Base-by-base conservation (phyloP, 352 stramenopile species). In the Halophytophthora polymorphica region DNA sequence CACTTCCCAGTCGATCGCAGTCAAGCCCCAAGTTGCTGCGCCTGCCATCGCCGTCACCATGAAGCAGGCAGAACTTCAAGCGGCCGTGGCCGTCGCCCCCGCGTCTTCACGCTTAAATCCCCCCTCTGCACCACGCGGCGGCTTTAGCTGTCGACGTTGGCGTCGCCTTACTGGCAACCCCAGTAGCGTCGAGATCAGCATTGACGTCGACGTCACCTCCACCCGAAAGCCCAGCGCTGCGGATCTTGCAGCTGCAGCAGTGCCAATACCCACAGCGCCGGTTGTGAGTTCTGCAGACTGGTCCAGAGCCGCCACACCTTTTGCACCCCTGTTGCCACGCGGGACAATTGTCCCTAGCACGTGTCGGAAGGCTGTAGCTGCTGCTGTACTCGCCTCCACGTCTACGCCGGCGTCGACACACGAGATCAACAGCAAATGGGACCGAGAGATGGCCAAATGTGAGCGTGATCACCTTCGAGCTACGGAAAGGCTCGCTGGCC, bases 71-170 rank as follows among this genome's bases (percentile, higher is more conserved):
- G 40, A 62, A 34, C 38, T 66, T 52, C 61, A 61, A 51, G 18
- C 12, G 29, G 45, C 34, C 44, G 55, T 57, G 54, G 11, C 37
- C 10, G 13, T 42, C 10, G 42, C 25, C 1, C 19, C 14, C 28
- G 43, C 36, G 15, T 54, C 38, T 22, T 60, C 44, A 45, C 47
- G 42, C 15, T 53, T 35, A 45, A 49, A 29, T 2, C 59, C 57
- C 6, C 52, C 61, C 53, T 63, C 56, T 46, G 25, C 41, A 47
- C 58, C 56, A n/a, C 45, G 56, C 17, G 45, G 53, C 11, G 35
- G 43, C 19, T 77, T 83, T 50, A 81, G 69, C 50, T 78, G 69
- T 60, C 66, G 66, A 45, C 59, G 72, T 7, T 80, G 69, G 69
- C 57, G 64, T 2, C 44, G 56, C 15, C 45, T 77, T 17, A 76